Base-by-base conservation (phyloP, 169 alveolate species). In the Cryptosporidium viatorum region DNA sequence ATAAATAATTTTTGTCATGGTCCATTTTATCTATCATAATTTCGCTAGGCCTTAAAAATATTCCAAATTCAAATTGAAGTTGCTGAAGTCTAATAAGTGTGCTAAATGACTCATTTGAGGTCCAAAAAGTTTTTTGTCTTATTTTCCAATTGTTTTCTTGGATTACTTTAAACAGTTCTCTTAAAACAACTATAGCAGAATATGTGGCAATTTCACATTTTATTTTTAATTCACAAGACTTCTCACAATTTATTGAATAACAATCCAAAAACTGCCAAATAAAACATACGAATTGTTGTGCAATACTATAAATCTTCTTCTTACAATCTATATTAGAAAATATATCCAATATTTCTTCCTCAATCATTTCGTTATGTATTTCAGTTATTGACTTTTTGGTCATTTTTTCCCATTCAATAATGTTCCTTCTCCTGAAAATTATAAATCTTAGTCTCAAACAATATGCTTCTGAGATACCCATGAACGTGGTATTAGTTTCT, bases 221-320 rank as follows among this genome's bases (percentile, higher is more conserved):
- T 18, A 43, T 18, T 33, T 29, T 62, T 21, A 43, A 59, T 29
- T 10, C 7, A 3, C 33, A 26, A 31, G 51, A 43, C 21, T 29
- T 43, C 1, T 4, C 39, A 62, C 65, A 31, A 12, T 39, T 48
- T 10, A 9, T 18, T 29, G 48, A n/a, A 45, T 43, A 62, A 31
- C 26, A 60, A 35, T 80, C 89, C 33, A 80, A 48, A 41, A 80
- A 80, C 62, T 80, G 89, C 89, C 89, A 80, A 39, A 80, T 31
- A 67, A 80, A 80, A 41, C 89, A 80, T 2, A 50, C 74, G 62
- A 62, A 80, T 65, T 80, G 89, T 39, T 80, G 89, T 1, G 75
- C 45, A 12, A 80, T 39, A 45, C 37, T 59, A 29, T 43, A 48
- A 35, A 39, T 74, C 18, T 62, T 39, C 21, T 41, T 41, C 7